These are phyloP conservation scores for Sphagnum fallax DNA, from an alignment of 228 moss, liverwort and hornwort species.

Conservation along the genomic window DNA sequence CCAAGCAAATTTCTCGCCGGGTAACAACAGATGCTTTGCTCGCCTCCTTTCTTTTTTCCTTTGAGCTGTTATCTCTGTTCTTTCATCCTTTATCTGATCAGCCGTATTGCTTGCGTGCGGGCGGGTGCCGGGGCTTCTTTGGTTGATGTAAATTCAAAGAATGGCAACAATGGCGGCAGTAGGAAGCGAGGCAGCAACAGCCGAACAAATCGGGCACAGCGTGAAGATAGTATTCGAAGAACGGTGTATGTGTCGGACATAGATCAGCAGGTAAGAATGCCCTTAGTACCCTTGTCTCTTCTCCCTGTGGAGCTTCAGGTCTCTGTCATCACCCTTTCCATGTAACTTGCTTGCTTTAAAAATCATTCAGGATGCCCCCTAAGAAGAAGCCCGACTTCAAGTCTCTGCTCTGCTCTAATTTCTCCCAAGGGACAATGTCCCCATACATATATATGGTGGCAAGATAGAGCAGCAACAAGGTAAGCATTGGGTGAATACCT, in stretches of 20 bases:
- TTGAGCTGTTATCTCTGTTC: no score
- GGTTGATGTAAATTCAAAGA: constrained; percentile 56
- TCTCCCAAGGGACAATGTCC: no score
- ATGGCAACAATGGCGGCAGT: constrained; percentile 67
- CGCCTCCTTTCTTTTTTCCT: neutral
- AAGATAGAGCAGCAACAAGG: no score
- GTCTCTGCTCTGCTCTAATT: no score
- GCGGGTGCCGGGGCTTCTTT: neutral
- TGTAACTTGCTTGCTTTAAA: no score
- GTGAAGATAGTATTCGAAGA: constrained; percentile 91
- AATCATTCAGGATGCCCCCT: no score
- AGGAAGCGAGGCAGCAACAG: constrained; percentile 66
- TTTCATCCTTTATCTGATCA: no score
- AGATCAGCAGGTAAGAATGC: constrained; percentile 76
- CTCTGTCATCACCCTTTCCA: no score
- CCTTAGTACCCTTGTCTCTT: neutral
- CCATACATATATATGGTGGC: no score
- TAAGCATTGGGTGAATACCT: no score
- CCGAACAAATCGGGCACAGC: constrained; percentile 89
- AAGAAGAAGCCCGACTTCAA: no score
- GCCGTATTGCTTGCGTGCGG: neutral
- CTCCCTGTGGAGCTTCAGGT: no score
- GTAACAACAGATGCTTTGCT: constrained; percentile 17
- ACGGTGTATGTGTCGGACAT: constrained; percentile 96
- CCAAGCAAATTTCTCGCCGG: constrained; percentile 71